Percentiles rank a stretch among this genome's conserved stretches.
These are phyloP conservation scores for Hypoxylon crocopeplum DNA, from an alignment of 495 filamentous ascomycete genomes.

Conservation along the genomic window DNA sequence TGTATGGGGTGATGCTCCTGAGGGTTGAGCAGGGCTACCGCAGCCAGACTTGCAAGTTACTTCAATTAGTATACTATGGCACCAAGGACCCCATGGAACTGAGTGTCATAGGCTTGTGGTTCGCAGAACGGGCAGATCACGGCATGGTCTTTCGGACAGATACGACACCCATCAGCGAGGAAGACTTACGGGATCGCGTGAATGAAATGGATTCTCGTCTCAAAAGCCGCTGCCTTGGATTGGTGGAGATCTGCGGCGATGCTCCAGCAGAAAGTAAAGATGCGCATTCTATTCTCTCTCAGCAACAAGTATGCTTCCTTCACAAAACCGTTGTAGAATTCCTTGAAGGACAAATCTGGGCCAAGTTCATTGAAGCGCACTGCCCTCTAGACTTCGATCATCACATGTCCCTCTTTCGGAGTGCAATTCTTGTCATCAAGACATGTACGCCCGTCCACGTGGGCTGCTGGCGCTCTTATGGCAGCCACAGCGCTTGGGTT, in stretches of 20 bases:
- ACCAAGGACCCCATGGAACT: neutral
- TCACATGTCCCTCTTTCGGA: neutral
- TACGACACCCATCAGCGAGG: neutral
- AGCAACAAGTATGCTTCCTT: neutral
- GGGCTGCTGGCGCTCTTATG: neutral
- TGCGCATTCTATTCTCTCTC: neutral
- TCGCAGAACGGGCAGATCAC: neutral
- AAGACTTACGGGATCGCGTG: neutral
- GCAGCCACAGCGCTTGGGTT: neutral
- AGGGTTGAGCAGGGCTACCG: neutral
- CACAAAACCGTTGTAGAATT: neutral
- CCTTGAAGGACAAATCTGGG: neutral
- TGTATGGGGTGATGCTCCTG: constrained; percentile 18
- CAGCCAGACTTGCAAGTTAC: neutral
- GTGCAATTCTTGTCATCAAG: neutral
- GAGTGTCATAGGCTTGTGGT: neutral
- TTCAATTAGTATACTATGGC: neutral
- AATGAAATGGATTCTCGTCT: neutral
- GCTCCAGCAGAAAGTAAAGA: too few relatives aligned
- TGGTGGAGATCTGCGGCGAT: neutral
- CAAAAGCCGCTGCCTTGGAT: neutral
- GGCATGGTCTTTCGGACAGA: constrained; percentile 1
- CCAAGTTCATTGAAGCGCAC: neutral
- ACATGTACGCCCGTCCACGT: neutral
- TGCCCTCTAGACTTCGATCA: neutral